phyloP scores from a whole-genome alignment of 1,284 basidiomycete species.

The Vanrija humicola region DNA sequence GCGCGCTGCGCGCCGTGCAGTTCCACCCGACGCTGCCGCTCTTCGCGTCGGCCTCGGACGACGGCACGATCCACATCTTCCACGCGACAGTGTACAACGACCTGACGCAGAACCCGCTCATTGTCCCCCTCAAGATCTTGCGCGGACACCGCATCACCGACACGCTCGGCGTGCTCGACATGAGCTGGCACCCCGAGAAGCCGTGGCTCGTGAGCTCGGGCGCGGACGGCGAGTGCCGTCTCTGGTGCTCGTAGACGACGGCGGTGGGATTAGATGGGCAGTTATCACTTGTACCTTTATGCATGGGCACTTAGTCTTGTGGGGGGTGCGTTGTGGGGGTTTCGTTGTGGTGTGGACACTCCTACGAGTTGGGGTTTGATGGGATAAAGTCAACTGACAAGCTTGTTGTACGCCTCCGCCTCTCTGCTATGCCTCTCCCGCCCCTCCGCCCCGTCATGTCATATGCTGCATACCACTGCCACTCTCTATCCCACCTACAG shows the following conservation, averaged over 20 bases:
- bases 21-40: constrained; percentile 95
- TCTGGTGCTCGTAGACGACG: constrained; percentile 61
- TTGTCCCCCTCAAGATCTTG: constrained; percentile 95
- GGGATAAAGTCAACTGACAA: too few relatives aligned
- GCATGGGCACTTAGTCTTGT: neutral
- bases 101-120: constrained; percentile 89
- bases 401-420: neutral
- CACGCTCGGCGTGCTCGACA: constrained; percentile 83
- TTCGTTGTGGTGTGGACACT: too few relatives aligned
- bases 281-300: constrained; percentile 1
- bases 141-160: constrained; percentile 80
- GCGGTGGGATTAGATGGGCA: neutral
- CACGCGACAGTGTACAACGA: constrained; percentile 92
- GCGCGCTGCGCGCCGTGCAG: constrained; percentile 83
- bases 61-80: constrained; percentile 95
- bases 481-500: constrained; percentile 27
- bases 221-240: constrained; percentile 80
- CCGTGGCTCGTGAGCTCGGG: constrained; percentile 93
- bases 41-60: constrained; percentile 93
- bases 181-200: constrained; percentile 82
- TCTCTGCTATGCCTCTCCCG: neutral
- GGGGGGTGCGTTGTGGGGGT: too few relatives aligned
- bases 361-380: neutral
- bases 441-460: neutral
- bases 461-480: neutral